Evolutionary conservation across 2,329 filamentous ascomycete genomes (phyloP).

Genomic region (Calonectria pseudoreteaudii): DNA sequence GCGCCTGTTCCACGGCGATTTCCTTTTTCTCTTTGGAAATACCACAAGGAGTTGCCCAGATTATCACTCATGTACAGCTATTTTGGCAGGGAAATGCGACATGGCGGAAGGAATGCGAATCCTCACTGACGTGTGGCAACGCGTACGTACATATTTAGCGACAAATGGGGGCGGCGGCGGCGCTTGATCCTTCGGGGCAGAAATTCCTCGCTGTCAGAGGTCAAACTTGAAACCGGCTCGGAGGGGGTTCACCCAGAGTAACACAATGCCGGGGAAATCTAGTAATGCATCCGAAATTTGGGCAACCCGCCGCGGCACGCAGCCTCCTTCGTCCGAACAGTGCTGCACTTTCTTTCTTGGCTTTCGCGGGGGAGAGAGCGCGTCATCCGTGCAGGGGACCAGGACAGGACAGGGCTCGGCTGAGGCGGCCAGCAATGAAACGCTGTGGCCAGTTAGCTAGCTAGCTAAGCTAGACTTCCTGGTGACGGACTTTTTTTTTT

Average conservation of each 20-base stretch:
- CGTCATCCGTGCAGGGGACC: background rate
- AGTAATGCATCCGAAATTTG: background rate
- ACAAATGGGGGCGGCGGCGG: background rate
- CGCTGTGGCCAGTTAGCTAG: background rate
- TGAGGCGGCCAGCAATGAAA: slow-evolving; percentile 2
- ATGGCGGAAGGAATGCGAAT: background rate
- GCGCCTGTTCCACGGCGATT: background rate
- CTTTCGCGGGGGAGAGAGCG: background rate
- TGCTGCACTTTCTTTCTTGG: background rate
- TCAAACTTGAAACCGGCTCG: background rate
- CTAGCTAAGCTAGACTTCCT: no score
- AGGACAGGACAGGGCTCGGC: background rate
- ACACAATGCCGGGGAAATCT: background rate
- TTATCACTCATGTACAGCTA: background rate
- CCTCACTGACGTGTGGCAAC: no score
- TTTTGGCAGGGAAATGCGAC: background rate
- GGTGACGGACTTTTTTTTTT: background rate
- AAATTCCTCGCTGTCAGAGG: background rate
- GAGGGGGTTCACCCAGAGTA: background rate
- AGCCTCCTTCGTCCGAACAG: background rate
- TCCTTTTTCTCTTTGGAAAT: background rate
- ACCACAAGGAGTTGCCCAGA: background rate
- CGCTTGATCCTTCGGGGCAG: background rate
- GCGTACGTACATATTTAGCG: background rate
- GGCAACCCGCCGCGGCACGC: background rate